phyloP scores from a whole-genome alignment of 805 yeast species.

The Candida broadrunensis region DNA sequence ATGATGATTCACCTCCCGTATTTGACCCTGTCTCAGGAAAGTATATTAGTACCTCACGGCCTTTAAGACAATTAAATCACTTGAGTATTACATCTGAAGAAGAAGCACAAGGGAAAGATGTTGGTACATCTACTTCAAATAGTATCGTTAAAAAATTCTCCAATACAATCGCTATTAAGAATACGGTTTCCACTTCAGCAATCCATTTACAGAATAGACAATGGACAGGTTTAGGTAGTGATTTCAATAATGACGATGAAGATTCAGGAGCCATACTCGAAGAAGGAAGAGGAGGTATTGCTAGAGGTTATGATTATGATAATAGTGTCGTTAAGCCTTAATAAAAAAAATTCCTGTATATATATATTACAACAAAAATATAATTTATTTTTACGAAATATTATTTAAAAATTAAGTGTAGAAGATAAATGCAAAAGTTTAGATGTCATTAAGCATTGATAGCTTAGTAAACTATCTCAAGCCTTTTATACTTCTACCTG shows the following conservation, averaged over 20 bases:
- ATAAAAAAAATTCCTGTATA: too few relatives aligned
- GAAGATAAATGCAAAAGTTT: too few relatives aligned
- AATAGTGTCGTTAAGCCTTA: conserved; percentile 4
- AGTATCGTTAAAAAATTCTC: conserved; percentile 57
- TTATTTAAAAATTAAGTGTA: too few relatives aligned
- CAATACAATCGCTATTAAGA: conserved; percentile 59
- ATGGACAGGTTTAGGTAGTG: conserved; percentile 94
- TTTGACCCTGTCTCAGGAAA: conserved; percentile 89
- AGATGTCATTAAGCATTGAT: too few relatives aligned
- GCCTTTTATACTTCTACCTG: too few relatives aligned
- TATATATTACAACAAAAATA: too few relatives aligned
- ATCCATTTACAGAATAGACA: conserved; percentile 62
- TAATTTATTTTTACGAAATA: too few relatives aligned
- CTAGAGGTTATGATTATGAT: conserved; percentile 70
- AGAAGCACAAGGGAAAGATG: conserved; percentile 10
- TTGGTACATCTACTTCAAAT: conserved; percentile 14
- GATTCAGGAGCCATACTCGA: conserved; percentile 71
- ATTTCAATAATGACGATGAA: conserved; percentile 49
- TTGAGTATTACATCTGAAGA: conserved; percentile 53
- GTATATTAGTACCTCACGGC: conserved; percentile 65
- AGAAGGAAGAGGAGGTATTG: conserved; percentile 83
- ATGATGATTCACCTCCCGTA: conserved; percentile 61
- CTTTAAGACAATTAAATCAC: conserved; percentile 66
- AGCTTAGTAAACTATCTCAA: too few relatives aligned
- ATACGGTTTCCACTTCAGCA: conserved; percentile 89